These are phyloP conservation scores for Astrephomene gubernaculifera DNA, from an alignment of 139 green algal genomes.

Conservation along the genomic window DNA sequence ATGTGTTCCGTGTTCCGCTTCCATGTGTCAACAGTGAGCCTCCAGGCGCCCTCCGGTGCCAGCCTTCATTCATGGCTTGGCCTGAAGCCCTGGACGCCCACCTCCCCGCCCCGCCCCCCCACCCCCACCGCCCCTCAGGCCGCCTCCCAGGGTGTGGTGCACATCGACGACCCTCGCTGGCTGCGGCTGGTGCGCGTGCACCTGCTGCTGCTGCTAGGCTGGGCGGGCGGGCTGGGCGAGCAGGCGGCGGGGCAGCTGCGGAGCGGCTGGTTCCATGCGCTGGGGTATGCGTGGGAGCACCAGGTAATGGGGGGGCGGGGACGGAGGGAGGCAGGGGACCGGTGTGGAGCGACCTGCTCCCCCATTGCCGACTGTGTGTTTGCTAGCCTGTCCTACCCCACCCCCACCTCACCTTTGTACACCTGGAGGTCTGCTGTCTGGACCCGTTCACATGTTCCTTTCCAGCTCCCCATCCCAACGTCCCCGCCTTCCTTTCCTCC, in stretches of 20 bases:
- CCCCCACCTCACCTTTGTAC: too few relatives aligned
- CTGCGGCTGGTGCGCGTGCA: conserved; percentile 6
- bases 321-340: neutral
- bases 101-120: neutral
- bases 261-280: conserved; percentile 27
- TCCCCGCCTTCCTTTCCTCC: too few relatives aligned
- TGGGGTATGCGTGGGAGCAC: conserved; percentile 20
- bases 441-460: too few relatives aligned
- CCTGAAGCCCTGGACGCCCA: too few relatives aligned
- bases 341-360: neutral
- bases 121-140: neutral
- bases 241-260: conserved; percentile 8
- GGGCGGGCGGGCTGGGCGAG: conserved; percentile 8
- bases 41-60: too few relatives aligned
- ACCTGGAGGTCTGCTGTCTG: too few relatives aligned
- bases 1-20: too few relatives aligned
- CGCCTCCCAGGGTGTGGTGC: neutral
- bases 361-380: neutral
- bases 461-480: too few relatives aligned
- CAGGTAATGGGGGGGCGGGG: neutral
- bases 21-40: neutral
- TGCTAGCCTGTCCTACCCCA: too few relatives aligned
- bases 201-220: conserved; percentile 36
- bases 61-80: too few relatives aligned
- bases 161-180: conserved; percentile 40